Evolutionary conservation across 495 filamentous ascomycete species (phyloP), one percentile per base, ranked within the genome.

Genomic region (Eremomyces bilateralis): DNA sequence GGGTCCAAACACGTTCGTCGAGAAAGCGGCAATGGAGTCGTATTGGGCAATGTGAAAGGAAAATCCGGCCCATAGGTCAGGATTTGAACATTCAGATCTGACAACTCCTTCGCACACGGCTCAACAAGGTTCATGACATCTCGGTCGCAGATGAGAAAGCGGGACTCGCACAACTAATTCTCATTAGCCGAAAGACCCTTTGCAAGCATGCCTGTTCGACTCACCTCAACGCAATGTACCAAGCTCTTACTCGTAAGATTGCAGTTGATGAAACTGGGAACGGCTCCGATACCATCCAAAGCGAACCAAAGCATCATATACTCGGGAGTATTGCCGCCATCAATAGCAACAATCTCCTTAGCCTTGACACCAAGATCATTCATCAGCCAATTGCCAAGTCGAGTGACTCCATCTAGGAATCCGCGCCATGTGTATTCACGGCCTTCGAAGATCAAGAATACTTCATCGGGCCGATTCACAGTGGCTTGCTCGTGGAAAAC

Each of bases 271-370:
- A 63, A 58, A 18, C 54, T 57, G 0, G 49, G 43, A 4, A 49
- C 33, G 10, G 58, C 60, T 4, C 61, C 61, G 30, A 63, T 49
- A 1, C 54, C 55, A 45, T 57, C 56, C n/a, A 65, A 43, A 4
- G 55, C 60, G 16, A 61, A 42, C 55, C 57, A 60, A n/a, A 59
- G 34, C 28, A 62, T 44, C 19, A 58, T 37, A 41, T 53, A 61
- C 28, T 59, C 55, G 15, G 51, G 36, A 11, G 41, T 47, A 21
- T 59, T 59, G 8, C 42, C 49, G 17, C 52, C 52, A 33, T 57
- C 42, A 1, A 59, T 15, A 2, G 52, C 52, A 13, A 59, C 55
- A 21, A 57, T 40, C 41, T 59, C 53, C n/a, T 45, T 47, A n/a
- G 44, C 47, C 39, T 52, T 13, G 10, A 59, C 43, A 0, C 51